Base-by-base conservation (phyloP, 441 rosid genomes). In the Pelargonium citronellum region DNA sequence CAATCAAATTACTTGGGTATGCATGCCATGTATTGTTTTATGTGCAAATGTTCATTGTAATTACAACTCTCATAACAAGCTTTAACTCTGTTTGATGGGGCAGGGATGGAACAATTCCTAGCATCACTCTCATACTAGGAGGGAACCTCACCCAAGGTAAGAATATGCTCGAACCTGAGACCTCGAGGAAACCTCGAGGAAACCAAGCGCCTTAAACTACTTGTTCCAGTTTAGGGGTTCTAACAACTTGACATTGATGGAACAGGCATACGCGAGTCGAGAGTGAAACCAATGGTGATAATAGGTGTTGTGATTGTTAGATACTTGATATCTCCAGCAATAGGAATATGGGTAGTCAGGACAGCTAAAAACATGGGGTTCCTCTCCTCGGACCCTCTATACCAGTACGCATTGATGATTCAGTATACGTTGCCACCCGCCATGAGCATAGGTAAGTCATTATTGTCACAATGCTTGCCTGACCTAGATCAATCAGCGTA, bases 1-100 rank as follows among this genome's bases (percentile, higher is more conserved):
- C 86, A 3, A 76, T 81, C 64, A 70, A 80, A 75, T 78, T 84
- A 72, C 83, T 84, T 55, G 86, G 88, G 88, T 80, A n/a, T n/a
- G n/a, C n/a, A 80, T 43, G 53, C 1, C 30, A 9, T 37, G 64
- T 30, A 24, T 41, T 58, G 27, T 17, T 1, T 0, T 57, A 44
- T 55, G 16, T 2, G n/a, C 20, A 20, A 11, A 37, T 44, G 27
- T 39, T 10, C 55, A 0, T 24, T 12, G 12, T 13, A 22, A n/a
- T 5, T 72, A 72, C 79, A 82, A 24, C 27, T 24, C 27, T 24
- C 27, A 24, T 0, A 24, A 24, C 27, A n/a, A n/a, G n/a, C n/a
- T n/a, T n/a, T n/a, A n/a, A n/a, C n/a, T n/a, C n/a, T n/a, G n/a
- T n/a, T n/a, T n/a, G n/a, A n/a, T n/a, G n/a, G n/a, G n/a, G n/a